A percentile compares a stretch with the other conserved stretches of the same genome.
Conservation (phyloP, 2,329 filamentous ascomycete genomes). For the Dactylonectria macrodidyma region DNA sequence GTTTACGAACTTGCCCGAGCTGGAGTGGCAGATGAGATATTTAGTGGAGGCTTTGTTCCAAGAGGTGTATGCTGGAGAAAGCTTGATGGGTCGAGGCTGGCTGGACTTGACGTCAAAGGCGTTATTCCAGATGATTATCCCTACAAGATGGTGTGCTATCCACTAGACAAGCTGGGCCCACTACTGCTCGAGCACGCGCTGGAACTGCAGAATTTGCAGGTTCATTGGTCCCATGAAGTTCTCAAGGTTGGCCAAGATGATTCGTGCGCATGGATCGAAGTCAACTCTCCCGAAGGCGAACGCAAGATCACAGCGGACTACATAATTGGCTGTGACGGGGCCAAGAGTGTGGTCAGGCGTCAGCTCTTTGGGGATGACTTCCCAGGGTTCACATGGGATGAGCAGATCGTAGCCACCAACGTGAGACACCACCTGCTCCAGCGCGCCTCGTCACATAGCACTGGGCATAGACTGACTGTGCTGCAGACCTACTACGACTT, state of each 20-base stretch:
- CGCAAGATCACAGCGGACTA: slow-evolving; percentile 60
- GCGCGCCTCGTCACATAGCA: too few relatives aligned
- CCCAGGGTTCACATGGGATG: slow-evolving; percentile 72
- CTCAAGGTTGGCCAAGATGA: slow-evolving; percentile 62
- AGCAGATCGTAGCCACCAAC: slow-evolving; percentile 65
- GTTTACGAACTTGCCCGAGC: slow-evolving; percentile 19
- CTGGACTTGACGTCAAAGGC: background rate
- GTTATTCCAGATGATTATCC: background rate
- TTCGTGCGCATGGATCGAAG: slow-evolving; percentile 60
- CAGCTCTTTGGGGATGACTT: slow-evolving; percentile 69
- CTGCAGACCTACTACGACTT: too few relatives aligned
- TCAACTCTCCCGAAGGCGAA: too few relatives aligned
- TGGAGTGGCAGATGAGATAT: slow-evolving; percentile 26
- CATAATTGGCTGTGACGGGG: slow-evolving; percentile 70
- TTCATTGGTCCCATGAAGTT: slow-evolving; percentile 56
- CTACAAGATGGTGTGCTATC: slow-evolving; percentile 21
- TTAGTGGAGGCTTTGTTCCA: slow-evolving; percentile 21
- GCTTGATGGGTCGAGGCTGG: slow-evolving; percentile 19
- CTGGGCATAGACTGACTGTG: too few relatives aligned
- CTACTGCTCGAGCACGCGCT: slow-evolving; percentile 8
- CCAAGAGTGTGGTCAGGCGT: slow-evolving; percentile 62
- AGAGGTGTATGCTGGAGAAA: slow-evolving; percentile 23
- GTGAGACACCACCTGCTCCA: too few relatives aligned
- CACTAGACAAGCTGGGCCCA: slow-evolving; percentile 17
- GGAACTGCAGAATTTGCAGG: background rate